These are phyloP conservation scores for Solanum chacoense DNA, from an alignment of 305 asterid genomes.

Conservation along the genomic window DNA sequence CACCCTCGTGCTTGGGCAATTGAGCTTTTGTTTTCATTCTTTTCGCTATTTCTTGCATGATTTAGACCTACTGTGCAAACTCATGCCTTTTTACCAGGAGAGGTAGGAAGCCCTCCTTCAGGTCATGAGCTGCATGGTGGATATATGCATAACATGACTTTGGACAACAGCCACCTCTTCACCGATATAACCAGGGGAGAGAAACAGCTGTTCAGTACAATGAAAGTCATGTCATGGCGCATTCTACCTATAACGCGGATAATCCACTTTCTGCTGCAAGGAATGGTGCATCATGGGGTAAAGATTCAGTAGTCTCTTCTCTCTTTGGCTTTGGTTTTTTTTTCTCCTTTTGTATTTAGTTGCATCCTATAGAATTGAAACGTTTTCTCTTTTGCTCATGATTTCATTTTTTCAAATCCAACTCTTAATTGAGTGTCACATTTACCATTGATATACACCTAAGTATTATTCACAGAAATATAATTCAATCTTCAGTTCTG, in stretches of 20 bases:
- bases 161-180: conserved; percentile 41
- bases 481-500: background rate
- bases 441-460: background rate
- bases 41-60: background rate
- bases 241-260: conserved; percentile 25
- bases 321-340: background rate
- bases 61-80: conserved; percentile 50
- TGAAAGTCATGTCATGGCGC: conserved; percentile 35
- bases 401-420: background rate
- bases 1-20: background rate
- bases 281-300: conserved; percentile 44
- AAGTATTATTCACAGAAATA: background rate
- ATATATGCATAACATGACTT: conserved; percentile 30
- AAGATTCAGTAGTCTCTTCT: background rate
- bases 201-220: conserved; percentile 45
- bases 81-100: conserved; percentile 49
- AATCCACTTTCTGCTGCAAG: conserved; percentile 38
- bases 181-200: conserved; percentile 58
- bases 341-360: background rate
- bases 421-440: background rate
- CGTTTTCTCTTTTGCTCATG: background rate
- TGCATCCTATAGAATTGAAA: background rate
- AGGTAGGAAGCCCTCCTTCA: conserved; percentile 42
- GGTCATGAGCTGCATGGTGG: conserved; percentile 32
- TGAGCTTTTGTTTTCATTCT: background rate